phyloP scores from a whole-genome alignment of 139 green algal genomes.

The Pseudopediastrum boryanum region DNA sequence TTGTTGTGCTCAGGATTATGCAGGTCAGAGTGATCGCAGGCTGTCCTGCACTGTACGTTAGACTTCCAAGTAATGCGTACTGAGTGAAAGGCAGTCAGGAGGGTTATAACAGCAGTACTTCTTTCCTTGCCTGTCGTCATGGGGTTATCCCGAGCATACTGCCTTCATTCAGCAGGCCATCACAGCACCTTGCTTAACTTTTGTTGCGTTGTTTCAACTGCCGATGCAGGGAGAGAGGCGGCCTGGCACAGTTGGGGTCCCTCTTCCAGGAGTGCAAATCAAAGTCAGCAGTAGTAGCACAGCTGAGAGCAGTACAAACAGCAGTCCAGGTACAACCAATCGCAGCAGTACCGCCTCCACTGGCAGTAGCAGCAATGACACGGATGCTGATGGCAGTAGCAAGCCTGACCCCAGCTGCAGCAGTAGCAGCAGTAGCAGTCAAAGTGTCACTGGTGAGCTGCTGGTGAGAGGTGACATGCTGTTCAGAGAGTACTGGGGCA shows the following conservation, averaged over 20 bases:
- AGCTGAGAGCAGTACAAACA: neutral
- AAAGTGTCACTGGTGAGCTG: slow-evolving; percentile 66
- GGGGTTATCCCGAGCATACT: too few relatives aligned
- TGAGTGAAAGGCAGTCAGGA: too few relatives aligned
- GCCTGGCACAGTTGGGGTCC: slow-evolving; percentile 82
- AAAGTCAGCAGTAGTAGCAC: slow-evolving; percentile 27
- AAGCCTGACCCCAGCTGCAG: neutral
- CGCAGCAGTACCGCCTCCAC: too few relatives aligned
- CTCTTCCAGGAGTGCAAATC: slow-evolving; percentile 81
- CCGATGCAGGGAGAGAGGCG: slow-evolving; percentile 56
- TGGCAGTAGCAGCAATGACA: neutral
- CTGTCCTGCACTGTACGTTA: too few relatives aligned
- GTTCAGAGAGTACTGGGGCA: slow-evolving; percentile 91
- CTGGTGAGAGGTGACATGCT: slow-evolving; percentile 72
- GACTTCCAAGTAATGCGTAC: too few relatives aligned
- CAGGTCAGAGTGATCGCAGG: too few relatives aligned
- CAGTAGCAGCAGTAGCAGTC: slow-evolving; percentile 3
- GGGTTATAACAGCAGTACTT: too few relatives aligned
- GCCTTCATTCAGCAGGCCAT: too few relatives aligned
- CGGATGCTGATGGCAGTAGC: neutral
- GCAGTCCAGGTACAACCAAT: too few relatives aligned
- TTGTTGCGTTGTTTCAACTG: neutral
- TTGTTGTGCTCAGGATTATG: too few relatives aligned
- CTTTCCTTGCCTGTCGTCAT: too few relatives aligned
- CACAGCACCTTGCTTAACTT: too few relatives aligned